These are phyloP conservation scores for Plasmodium ovale DNA, from an alignment of 169 alveolate species.

Conservation along the genomic window DNA sequence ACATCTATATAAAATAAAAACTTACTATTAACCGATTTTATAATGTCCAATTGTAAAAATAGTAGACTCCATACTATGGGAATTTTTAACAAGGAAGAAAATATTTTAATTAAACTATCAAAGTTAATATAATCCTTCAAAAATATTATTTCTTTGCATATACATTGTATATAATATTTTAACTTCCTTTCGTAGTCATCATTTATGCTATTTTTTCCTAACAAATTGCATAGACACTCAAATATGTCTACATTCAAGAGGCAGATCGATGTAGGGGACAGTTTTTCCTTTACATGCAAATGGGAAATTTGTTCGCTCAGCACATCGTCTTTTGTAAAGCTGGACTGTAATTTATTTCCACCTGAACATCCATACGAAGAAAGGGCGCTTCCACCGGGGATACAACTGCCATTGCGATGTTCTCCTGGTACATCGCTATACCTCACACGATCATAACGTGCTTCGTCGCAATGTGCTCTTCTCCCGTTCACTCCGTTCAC, in stretches of 20 bases:
- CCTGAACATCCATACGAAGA: no score
- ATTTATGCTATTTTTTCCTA: slow-evolving; percentile 26
- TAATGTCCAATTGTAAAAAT: neutral
- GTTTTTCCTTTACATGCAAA: slow-evolving; percentile 7
- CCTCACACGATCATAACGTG: neutral
- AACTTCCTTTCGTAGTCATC: slow-evolving; percentile 34
- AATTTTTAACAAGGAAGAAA: slow-evolving; percentile 29
- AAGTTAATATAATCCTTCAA: slow-evolving; percentile 48
- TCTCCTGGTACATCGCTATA: neutral
- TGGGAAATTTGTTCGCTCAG: neutral
- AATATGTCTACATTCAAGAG: slow-evolving; percentile 45
- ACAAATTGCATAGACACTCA: slow-evolving; percentile 36
- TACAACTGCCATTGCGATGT: neutral
- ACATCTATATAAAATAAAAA: slow-evolving; percentile 55
- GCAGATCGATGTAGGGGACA: slow-evolving; percentile 25
- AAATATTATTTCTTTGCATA: slow-evolving; percentile 43
- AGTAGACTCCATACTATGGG: slow-evolving; percentile 63
- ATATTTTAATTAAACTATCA: slow-evolving; percentile 39
- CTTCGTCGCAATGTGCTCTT: no score
- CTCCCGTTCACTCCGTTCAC: neutral
- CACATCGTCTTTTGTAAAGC: no score
- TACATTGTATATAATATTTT: slow-evolving; percentile 36
- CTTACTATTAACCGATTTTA: slow-evolving; percentile 1
- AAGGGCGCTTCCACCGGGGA: neutral
- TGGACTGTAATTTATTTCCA: no score